Base-by-base conservation (phyloP, 495 filamentous ascomycete genomes). In the Daldinia concentrica region DNA sequence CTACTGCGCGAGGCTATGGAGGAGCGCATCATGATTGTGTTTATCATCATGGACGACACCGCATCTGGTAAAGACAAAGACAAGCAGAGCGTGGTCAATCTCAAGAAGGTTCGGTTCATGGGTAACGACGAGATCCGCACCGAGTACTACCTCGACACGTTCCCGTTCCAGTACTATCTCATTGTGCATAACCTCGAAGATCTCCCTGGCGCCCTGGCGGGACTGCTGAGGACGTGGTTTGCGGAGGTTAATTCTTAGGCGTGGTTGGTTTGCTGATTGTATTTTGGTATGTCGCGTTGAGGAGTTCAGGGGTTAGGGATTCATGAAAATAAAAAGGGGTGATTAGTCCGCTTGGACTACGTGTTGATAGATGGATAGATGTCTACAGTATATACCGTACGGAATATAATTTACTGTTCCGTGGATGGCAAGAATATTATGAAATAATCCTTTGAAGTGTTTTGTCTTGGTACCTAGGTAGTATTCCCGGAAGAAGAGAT, bases 21-120 rank as follows among this genome's bases (percentile, higher is more conserved):
- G 78, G 93, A 97, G 79, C 84, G 93, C 9, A 94, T 99, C 74
- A 98, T 99, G 95, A 90, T 98, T 58, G 94, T 99, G 0, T 99
- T 98, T 72, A 90, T 99, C 54, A 91, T 99, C 68, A 91, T 99
- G 69, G 95, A 99, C 82, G 89, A 93, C 36, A 85, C 90, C 6
- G 84, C 85, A 29, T 60, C 27, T 4, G 54, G 54, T 0, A 36
- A 36, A 11, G 54, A 72, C 9, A 81, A 79, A 24, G 52, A 76
- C 26, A 70, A 74, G 62, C 73, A 78, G 51, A 77, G 76, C 57
- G 76, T 77, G 74, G 79, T 84, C 41, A 86, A 87, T 17, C 73
- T 77, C 43, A 77, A 77, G 64, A 77, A 77, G 45, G 76, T 76
- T 48, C 68, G 68, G 14, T 78, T 78, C 69, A 26, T 74, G 69